Evolutionary conservation across 2,329 filamentous ascomycete genomes (phyloP), one percentile per base, ranked within the genome.

Genomic region (Phaeosphaeriaceae sp.): DNA sequence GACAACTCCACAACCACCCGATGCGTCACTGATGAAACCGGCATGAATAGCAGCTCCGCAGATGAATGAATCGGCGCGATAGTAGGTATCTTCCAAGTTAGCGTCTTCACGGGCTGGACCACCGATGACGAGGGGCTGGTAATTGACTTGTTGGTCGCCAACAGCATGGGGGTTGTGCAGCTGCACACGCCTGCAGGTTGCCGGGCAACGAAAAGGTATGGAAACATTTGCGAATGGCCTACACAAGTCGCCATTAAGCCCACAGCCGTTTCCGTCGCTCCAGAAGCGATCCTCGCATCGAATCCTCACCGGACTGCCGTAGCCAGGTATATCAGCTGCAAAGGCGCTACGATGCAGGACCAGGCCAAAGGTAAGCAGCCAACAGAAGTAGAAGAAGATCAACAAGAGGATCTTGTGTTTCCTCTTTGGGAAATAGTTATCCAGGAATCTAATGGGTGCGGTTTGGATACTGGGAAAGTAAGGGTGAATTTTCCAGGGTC

Each of bases 1-100:
- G 26, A 94, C 82, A 3, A 95, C 89, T 48, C 92, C 92, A 61
- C 92, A 96, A 1, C 92, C 92, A 30, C 92, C 92, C 23, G 83
- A 77, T 0, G 79, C 74, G 63, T 92, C 84, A 29, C 83, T 84
- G 52, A 95, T 84, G 61, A 92, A 80, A 16, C 91, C 92, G 1
- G 90, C 86, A 67, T 96, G 92, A 41, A 96, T 89, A 28, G 91
- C 92, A 11, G 92, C 82, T 50, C 86, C 87, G 67, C 92, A 96
- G 46, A 96, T 87, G 74, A 90, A 95, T 12, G 90, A 95, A 73
- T 96, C 92, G 8, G 89, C 91, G 15, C 94, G 88, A 71, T 97
- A 97, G 17, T 89, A 78, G 0, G 87, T 81, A 46, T 75, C 73
- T 8, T 72, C 65, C 3, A 77, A 61, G 4, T 72, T 68, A 21